Evolutionary conservation across 2,329 filamentous ascomycete species (phyloP).

Genomic region (Trichoderma sp.): DNA sequence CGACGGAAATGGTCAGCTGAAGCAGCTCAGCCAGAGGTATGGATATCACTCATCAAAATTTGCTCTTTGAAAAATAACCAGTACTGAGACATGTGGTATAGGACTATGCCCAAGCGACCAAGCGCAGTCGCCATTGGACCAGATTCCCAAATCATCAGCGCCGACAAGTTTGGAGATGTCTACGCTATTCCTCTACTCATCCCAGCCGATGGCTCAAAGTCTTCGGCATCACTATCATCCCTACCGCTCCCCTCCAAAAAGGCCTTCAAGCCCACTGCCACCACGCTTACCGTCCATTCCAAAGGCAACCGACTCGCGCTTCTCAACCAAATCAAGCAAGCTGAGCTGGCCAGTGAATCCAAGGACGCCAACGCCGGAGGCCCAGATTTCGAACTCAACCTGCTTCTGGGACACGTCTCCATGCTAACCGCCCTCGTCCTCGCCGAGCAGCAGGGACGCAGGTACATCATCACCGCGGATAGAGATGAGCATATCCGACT

Average conservation of each 20-base stretch:
- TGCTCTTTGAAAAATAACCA: not conserved
- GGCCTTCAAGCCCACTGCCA: constrained; percentile 49
- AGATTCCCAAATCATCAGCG: constrained; percentile 72
- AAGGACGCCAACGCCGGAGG: constrained; percentile 34
- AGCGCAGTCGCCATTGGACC: constrained; percentile 69
- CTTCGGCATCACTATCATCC: constrained; percentile 19
- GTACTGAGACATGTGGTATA: constrained; percentile 34
- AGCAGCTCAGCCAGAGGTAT: constrained; percentile 70
- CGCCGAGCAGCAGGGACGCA: constrained; percentile 41
- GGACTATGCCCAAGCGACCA: constrained; percentile 84
- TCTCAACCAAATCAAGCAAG: constrained; percentile 53
- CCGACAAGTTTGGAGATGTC: constrained; percentile 96
- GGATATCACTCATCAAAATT: not conserved
- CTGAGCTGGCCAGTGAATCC: constrained; percentile 31
- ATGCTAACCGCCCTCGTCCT: constrained; percentile 77
- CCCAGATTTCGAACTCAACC: constrained; percentile 65
- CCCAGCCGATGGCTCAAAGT: constrained; percentile 19
- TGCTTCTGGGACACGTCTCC: constrained; percentile 90
- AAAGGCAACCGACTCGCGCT: constrained; percentile 60
- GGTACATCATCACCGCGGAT: constrained; percentile 55
- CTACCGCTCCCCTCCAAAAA: constrained; percentile 27
- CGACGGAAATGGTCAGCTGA: constrained; percentile 56
- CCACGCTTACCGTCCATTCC: constrained; percentile 60
- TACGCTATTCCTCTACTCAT: constrained; percentile 72
- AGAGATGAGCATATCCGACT: constrained; percentile 77